Evolutionary conservation across 192 early-diverging fungal species (phyloP).

Genomic region (Coemansia sp.): DNA sequence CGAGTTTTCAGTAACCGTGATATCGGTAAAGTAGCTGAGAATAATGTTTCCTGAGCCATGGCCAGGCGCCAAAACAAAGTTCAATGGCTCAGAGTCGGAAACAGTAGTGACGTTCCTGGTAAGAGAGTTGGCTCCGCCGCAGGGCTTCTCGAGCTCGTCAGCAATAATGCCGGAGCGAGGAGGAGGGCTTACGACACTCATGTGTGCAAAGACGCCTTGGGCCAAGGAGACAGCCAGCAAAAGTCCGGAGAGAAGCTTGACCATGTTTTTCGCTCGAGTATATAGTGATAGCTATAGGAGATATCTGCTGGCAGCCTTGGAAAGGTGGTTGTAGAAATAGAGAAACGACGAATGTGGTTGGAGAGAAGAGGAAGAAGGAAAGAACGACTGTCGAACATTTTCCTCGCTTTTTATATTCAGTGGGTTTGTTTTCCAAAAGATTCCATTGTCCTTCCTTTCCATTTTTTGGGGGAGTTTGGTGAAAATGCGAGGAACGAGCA

Average conservation of each 20-base stretch:
- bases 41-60: slow-evolving; percentile 47
- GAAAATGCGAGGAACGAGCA: background rate
- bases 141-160: slow-evolving; percentile 36
- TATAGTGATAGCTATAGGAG: background rate
- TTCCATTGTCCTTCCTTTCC: background rate
- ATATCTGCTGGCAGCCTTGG: background rate
- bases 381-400: slow-evolving; percentile 32
- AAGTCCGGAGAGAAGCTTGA: slow-evolving; percentile 35
- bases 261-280: slow-evolving; percentile 17
- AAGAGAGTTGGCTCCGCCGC: slow-evolving; percentile 37
- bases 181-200: slow-evolving; percentile 33
- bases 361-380: slow-evolving; percentile 15
- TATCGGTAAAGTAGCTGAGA: slow-evolving; percentile 52
- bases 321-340: slow-evolving; percentile 4
- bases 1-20: slow-evolving; percentile 34
- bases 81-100: slow-evolving; percentile 23
- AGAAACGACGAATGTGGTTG: slow-evolving; percentile 1
- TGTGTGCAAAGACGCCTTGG: slow-evolving; percentile 43
- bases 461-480: background rate
- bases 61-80: slow-evolving; percentile 33
- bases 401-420: background rate
- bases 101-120: slow-evolving; percentile 47
- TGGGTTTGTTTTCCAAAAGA: background rate
- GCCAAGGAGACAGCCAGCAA: slow-evolving; percentile 27
- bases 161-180: slow-evolving; percentile 42